Evolutionary conservation across 2,329 filamentous ascomycete genomes (phyloP), one percentile per base, ranked within the genome.

Genomic region (Metarhizium anisopliae): DNA sequence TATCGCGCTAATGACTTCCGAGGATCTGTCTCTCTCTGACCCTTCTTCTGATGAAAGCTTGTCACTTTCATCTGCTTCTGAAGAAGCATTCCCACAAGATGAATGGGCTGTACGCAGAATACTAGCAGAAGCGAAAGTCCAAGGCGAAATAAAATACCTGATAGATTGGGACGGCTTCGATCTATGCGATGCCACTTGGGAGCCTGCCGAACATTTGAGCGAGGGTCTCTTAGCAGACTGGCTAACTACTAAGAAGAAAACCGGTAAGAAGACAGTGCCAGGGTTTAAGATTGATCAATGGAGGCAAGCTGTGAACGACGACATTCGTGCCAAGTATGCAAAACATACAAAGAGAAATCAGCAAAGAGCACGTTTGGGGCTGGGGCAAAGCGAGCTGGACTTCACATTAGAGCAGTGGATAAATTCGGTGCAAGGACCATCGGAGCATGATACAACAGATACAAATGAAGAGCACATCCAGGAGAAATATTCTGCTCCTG

Each of bases 21-120:
- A 20, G 6, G 42, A 20, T 11, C n/a, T 11, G 6, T 35, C 42
- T 18, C n/a, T 16, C 25, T 11, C 42, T 20, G 42, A 20, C 16
- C 6, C 16, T 20, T 18, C 42, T 25, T 18, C 36, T 6, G 59
- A 64, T 14, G 68, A 72, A 36, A 60, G 58, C n/a, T 55, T 64
- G 18, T 71, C 68, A 4, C 25, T 71, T 30, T 61, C 67, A 3
- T 74, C 72, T 10, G 70, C 71, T 3, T 58, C 68, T 11, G 64
- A 65, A 14, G 65, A 68, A 20, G 61, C 63, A 6, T 16, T 20
- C 20, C 66, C 70, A 10, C 69, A 75, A 16, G 67, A 73, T 5
- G 76, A 78, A 58, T 84, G 77, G 65, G 64, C 69, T 6, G 75
- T 85, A 6, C 76, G 80, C 45, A 67, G 68, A 11, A 76, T 86